Conservation (phyloP, 2,329 filamentous ascomycete species). For the Neocatenulostroma microsporum region DNA sequence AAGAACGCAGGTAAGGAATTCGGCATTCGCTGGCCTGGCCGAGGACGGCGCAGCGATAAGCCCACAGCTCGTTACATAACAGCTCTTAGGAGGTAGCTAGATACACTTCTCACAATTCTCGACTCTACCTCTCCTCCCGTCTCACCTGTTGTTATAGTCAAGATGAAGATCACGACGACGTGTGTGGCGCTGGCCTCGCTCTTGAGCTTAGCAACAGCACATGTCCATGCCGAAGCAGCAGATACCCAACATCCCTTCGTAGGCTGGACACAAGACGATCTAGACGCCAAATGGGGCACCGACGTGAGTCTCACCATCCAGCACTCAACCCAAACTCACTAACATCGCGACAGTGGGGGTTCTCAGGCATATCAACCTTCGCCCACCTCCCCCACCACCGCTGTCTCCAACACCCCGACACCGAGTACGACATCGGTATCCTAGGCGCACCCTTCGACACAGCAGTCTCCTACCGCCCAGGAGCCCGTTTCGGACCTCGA, state of each 20-base stretch:
- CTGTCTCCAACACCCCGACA: constrained; percentile 41
- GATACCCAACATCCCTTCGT: constrained; percentile 14
- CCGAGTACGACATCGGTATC: constrained; percentile 41
- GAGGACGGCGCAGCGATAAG: too few relatives aligned
- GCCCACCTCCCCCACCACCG: constrained; percentile 42
- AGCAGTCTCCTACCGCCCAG: constrained; percentile 40
- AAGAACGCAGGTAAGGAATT: too few relatives aligned
- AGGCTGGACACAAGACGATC: constrained; percentile 20
- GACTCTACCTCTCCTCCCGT: neutral
- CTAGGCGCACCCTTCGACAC: constrained; percentile 46
- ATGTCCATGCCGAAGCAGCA: constrained; percentile 8
- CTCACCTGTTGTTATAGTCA: neutral
- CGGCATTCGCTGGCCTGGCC: too few relatives aligned
- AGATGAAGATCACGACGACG: constrained; percentile 1
- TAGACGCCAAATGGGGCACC: constrained; percentile 25
- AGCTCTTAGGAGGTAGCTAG: too few relatives aligned
- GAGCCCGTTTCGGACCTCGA: constrained; percentile 69
- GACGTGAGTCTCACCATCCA: constrained; percentile 13
- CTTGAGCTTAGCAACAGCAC: constrained; percentile 5
- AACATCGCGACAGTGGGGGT: constrained; percentile 22
- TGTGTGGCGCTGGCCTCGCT: constrained; percentile 4
- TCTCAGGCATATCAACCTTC: constrained; percentile 29
- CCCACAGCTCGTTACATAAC: too few relatives aligned
- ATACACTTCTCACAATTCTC: too few relatives aligned
- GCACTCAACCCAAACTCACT: neutral